phyloP scores from a whole-genome alignment of 805 yeast genomes.

The Sungouiozyma ichnusensis region DNA sequence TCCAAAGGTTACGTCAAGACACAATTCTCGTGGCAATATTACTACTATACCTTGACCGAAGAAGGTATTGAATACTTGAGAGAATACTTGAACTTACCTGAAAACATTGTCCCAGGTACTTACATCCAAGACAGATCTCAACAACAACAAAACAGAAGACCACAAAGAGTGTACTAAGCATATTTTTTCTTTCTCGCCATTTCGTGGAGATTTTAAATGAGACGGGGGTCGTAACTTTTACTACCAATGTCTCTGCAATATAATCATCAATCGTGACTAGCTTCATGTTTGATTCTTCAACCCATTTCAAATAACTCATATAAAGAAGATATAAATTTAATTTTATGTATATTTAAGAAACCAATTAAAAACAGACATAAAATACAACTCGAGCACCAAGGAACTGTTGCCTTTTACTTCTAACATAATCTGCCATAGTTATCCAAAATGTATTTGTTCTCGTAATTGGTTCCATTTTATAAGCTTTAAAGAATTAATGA shows the following conservation, averaged over 20 bases:
- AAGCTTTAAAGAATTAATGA: no score
- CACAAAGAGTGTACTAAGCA: constrained; percentile 39
- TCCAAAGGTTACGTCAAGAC: constrained; percentile 99
- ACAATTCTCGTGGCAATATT: constrained; percentile 99
- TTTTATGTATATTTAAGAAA: neutral
- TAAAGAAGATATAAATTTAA: neutral
- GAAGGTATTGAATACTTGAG: constrained; percentile 98
- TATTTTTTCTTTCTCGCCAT: neutral
- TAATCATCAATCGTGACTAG: neutral
- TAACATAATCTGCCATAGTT: no score
- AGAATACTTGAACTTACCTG: constrained; percentile 97
- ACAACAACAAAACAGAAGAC: constrained; percentile 37
- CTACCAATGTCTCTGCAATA: neutral
- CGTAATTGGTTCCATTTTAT: no score
- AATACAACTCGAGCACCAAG: no score
- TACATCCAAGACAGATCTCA: constrained; percentile 92
- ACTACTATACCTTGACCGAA: constrained; percentile 99
- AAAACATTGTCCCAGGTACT: constrained; percentile 96
- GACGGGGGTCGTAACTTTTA: neutral
- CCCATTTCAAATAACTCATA: neutral
- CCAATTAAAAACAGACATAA: no score
- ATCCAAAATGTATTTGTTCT: no score
- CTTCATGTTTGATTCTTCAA: neutral
- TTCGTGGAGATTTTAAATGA: neutral
- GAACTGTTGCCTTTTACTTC: no score